phyloP scores from a whole-genome alignment of 2,329 filamentous ascomycete genomes.

The Hypoxylon sp. region DNA sequence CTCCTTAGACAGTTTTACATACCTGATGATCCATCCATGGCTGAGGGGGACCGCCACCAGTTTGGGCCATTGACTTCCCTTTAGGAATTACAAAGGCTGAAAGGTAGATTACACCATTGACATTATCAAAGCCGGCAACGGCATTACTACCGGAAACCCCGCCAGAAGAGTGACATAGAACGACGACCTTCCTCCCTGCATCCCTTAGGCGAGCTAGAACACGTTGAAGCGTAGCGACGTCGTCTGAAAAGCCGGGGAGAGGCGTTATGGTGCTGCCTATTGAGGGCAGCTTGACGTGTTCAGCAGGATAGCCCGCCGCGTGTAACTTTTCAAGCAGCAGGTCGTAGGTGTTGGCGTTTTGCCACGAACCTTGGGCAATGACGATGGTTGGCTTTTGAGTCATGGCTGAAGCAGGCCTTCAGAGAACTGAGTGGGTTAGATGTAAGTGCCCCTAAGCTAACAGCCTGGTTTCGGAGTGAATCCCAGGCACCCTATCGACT shows the following conservation, averaged over 20 bases:
- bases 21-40: constrained; percentile 18
- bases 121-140: constrained; percentile 19
- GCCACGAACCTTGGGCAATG: constrained; percentile 13
- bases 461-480: background rate
- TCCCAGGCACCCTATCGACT: background rate
- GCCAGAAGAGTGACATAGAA: constrained; percentile 22
- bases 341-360: background rate
- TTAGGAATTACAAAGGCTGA: constrained; percentile 16
- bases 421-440: background rate
- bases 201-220: constrained; percentile 12
- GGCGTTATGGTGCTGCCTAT: constrained; percentile 14
- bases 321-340: constrained; percentile 13
- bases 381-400: constrained; percentile 15
- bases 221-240: constrained; percentile 14
- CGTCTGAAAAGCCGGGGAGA: constrained; percentile 19
- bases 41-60: background rate
- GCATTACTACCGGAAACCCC: constrained; percentile 20
- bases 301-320: constrained; percentile 13
- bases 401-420: background rate
- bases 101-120: constrained; percentile 19
- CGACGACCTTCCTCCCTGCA: constrained; percentile 6
- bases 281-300: constrained; percentile 23
- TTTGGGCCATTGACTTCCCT: constrained; percentile 8
- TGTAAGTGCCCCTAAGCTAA: background rate
- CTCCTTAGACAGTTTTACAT: background rate